Evolutionary conservation across 2,329 filamentous ascomycete species (phyloP).

Genomic region (Dactylellina parvicollis): DNA sequence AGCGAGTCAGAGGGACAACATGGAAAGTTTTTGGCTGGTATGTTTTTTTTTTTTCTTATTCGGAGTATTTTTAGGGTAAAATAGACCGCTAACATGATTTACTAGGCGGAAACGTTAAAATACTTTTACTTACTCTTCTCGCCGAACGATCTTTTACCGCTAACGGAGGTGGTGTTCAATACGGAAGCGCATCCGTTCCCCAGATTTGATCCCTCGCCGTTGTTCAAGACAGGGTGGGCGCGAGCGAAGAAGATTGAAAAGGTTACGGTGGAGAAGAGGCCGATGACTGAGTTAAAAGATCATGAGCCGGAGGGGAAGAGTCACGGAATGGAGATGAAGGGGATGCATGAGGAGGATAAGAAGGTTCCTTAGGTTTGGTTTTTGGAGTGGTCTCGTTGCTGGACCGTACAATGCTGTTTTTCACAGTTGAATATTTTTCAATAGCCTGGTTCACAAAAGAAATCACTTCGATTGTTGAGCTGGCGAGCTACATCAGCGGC

Average conservation of each 20-base stretch:
- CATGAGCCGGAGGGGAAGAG: constrained; percentile 22
- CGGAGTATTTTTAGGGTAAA: neutral
- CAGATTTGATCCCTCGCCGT: constrained; percentile 79
- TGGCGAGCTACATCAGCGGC: no score
- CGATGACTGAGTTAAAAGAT: constrained; percentile 14
- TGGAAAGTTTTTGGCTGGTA: constrained; percentile 99
- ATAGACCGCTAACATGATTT: constrained; percentile 21
- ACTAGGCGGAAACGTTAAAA: constrained; percentile 90
- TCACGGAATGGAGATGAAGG: constrained; percentile 32
- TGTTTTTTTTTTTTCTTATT: constrained; percentile 61
- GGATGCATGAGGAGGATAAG: constrained; percentile 26
- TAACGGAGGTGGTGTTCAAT: constrained; percentile 90
- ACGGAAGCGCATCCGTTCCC: constrained; percentile 94
- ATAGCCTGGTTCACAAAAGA: no score
- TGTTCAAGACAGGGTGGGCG: constrained; percentile 84
- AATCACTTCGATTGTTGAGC: no score
- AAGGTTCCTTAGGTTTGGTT: constrained; percentile 4
- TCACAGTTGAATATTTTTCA: no score
- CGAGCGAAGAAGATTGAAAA: constrained; percentile 66
- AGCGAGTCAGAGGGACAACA: constrained; percentile 79
- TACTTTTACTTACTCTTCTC: constrained; percentile 97
- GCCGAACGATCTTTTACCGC: constrained; percentile 79
- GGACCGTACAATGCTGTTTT: no score
- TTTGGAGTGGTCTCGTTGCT: neutral
- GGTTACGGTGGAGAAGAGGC: neutral